These are phyloP conservation scores for Polytolypa hystricis DNA, from an alignment of 2,329 filamentous ascomycete species.

Conservation along the genomic window DNA sequence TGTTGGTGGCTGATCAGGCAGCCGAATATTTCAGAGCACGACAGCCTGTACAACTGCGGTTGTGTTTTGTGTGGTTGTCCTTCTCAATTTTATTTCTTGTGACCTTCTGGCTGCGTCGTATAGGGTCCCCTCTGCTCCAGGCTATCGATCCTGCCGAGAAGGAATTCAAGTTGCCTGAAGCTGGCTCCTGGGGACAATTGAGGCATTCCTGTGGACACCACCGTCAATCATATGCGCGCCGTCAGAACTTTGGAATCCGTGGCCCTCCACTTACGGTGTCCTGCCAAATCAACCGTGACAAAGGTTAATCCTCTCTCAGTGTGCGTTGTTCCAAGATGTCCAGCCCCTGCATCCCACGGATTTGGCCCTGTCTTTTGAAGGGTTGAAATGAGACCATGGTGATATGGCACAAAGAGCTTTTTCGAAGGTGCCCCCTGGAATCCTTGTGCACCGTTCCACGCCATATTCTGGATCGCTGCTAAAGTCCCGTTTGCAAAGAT, in stretches of 20 bases:
- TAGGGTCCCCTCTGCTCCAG: neutral
- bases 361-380: neutral
- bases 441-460: constrained; percentile 59
- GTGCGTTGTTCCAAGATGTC: constrained; percentile 57
- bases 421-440: constrained; percentile 52
- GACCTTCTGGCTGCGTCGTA: constrained; percentile 1
- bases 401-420: constrained; percentile 60
- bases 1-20: too few species aligned
- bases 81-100: too few species aligned
- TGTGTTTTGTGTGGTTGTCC: too few species aligned
- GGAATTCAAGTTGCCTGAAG: constrained; percentile 59
- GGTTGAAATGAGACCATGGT: constrained; percentile 18
- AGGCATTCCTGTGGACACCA: constrained; percentile 27
- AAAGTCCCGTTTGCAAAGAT: constrained; percentile 60
- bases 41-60: too few species aligned
- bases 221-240: too few species aligned
- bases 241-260: neutral
- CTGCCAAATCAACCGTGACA: constrained; percentile 50
- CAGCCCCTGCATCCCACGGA: constrained; percentile 43
- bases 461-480: constrained; percentile 69
- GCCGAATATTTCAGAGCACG: too few species aligned
- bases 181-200: constrained; percentile 28
- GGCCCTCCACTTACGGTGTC: constrained; percentile 36
- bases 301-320: constrained; percentile 68
- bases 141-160: constrained; percentile 51